Base-by-base conservation (phyloP, 2,329 filamentous ascomycete species). In the Elsinoe australis region DNA sequence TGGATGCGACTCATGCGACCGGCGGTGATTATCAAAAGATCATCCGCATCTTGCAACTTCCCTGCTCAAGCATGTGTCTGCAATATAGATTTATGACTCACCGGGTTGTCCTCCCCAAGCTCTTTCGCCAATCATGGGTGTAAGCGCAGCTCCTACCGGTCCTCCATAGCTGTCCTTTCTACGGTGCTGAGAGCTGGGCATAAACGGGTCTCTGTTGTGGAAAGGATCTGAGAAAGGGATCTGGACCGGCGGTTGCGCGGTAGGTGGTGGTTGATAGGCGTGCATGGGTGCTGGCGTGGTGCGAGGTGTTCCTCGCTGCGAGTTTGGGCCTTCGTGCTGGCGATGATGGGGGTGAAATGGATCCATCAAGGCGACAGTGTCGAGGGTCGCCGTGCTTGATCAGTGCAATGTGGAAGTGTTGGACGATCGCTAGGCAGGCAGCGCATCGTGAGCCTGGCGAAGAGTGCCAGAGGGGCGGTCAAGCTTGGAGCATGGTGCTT, bases 191-290 rank as follows among this genome's bases (percentile, higher is more conserved):
- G 64, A 54, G 10, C 61, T 57, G 4, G 68, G 65, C 31, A 70
- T 57, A 56, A 73, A 74, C 8, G 70, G 68, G 54, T 73, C 70
- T 61, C 67, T 66, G 50, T 63, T 67, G 41, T 65, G 60, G 49
- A 70, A 72, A 17, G 70, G 67, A 54, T 73, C 71, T 49, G 65
- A 58, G 58, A 67, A 71, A 36, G 70, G 67, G 38, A 68, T 64
- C 52, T 72, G 70, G 31, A 68, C 56, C 8, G 68, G 64, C 29
- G 68, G 61, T 41, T 62, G 63, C 24, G 64, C 61, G n/a, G 61
- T 58, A 15, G 56, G 55, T 33, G 59, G 57, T 45, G 52, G 53
- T 17, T 31, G 39, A 32, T 44, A 44, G 39, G 31, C 39, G 14
- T 24, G 28, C 39, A 44, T 44, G 26, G 39, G 39, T 44, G 39